phyloP scores from a whole-genome alignment of 345 rosid species.

The Gossypium arboreum region DNA sequence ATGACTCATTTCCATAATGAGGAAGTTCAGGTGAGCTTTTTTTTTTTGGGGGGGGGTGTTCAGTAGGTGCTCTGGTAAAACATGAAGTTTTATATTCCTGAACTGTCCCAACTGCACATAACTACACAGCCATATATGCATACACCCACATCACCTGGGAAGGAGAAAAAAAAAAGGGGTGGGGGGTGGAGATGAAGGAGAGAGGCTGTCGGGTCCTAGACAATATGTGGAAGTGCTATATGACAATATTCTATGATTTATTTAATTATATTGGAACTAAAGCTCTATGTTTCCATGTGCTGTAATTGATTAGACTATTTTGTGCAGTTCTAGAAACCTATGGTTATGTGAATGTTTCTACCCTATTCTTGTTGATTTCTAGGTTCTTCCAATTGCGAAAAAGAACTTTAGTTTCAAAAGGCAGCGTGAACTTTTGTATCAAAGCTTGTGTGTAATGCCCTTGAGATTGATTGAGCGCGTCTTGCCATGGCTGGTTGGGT shows the following conservation, averaged over 20 bases:
- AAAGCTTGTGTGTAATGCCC: slow-evolving; percentile 87
- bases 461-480: slow-evolving; percentile 82
- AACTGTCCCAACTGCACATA: not conserved
- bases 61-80: slow-evolving; percentile 12
- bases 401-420: slow-evolving; percentile 64
- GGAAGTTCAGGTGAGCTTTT: slow-evolving; percentile 71
- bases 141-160: not conserved
- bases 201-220: not conserved
- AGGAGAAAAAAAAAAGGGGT: not conserved
- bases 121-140: not conserved
- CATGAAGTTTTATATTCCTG: not conserved
- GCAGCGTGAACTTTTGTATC: slow-evolving; percentile 78
- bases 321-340: slow-evolving; percentile 3
- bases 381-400: slow-evolving; percentile 88
- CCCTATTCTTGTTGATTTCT: slow-evolving; percentile 28
- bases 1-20: slow-evolving; percentile 68
- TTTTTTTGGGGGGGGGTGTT: not conserved
- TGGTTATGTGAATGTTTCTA: slow-evolving; percentile 12
- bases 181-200: too few species aligned
- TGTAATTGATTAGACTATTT: not conserved
- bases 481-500: slow-evolving; percentile 81
- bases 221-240: not conserved
- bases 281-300: slow-evolving; percentile 4
- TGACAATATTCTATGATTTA: not conserved
- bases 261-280: slow-evolving; percentile 3